Evolutionary conservation across 805 yeast species (phyloP).

Genomic region (Yamadazyma phyllophila): DNA sequence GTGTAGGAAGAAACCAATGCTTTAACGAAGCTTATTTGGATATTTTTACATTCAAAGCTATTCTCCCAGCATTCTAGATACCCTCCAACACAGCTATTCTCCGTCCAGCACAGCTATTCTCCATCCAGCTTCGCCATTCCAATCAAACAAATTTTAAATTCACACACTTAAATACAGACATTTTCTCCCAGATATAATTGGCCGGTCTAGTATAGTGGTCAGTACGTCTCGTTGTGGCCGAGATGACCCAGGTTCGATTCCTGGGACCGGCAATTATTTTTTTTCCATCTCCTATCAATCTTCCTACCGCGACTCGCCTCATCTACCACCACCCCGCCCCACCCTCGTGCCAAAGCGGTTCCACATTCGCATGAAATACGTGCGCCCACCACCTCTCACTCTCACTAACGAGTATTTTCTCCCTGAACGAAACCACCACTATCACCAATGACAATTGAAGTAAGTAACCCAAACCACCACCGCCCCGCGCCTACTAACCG

Average conservation of each 20-base stretch:
- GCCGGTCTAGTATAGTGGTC: slow-evolving; percentile 52
- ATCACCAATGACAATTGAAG: slow-evolving; percentile 9
- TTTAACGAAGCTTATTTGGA: no score
- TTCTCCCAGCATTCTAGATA: no score
- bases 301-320: no score
- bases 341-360: no score
- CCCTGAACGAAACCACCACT: slow-evolving; percentile 3
- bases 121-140: neutral
- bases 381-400: slow-evolving; percentile 1
- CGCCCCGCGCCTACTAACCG: neutral
- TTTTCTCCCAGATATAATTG: neutral
- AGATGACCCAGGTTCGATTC: slow-evolving; percentile 51
- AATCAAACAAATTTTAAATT: no score
- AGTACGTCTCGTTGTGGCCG: slow-evolving; percentile 53
- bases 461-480: slow-evolving; percentile 2
- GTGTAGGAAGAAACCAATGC: no score
- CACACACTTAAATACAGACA: no score
- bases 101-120: no score
- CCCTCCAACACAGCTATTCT: no score
- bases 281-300: no score
- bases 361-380: neutral
- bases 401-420: slow-evolving; percentile 8
- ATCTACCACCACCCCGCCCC: neutral
- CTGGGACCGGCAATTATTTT: slow-evolving; percentile 46
- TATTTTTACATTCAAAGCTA: no score